Percentiles rank a stretch among this genome's conserved stretches.
Evolutionary conservation across 129 eudicot species (phyloP).

Genomic region (Kitagawia praeruptora): DNA sequence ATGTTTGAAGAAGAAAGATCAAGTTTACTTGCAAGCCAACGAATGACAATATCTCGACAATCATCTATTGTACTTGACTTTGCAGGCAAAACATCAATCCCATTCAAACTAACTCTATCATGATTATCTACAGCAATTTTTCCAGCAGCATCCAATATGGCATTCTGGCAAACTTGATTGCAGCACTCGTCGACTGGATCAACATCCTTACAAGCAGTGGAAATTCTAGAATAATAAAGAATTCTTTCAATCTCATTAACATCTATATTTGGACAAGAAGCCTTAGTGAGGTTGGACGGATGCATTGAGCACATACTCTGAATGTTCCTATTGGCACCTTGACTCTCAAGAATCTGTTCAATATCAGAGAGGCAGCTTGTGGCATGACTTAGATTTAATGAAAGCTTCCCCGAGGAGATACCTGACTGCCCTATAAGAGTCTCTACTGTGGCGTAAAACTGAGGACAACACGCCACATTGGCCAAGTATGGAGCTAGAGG

Average conservation of each 20-base stretch:
- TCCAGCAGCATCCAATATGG: slow-evolving; percentile 46
- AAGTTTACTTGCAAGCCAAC: slow-evolving; percentile 52
- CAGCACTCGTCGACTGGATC: slow-evolving; percentile 52
- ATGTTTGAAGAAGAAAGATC: slow-evolving; percentile 33
- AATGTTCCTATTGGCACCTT: slow-evolving; percentile 45
- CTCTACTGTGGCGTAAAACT: slow-evolving; percentile 39
- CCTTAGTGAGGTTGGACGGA: slow-evolving; percentile 32
- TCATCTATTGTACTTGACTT: slow-evolving; percentile 26
- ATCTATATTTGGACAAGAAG: slow-evolving; percentile 45
- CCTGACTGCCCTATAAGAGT: slow-evolving; percentile 52
- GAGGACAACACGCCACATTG: slow-evolving; percentile 69
- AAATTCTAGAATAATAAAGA: slow-evolving; percentile 21
- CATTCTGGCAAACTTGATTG: slow-evolving; percentile 43
- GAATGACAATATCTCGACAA: slow-evolving; percentile 40
- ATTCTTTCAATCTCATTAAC: slow-evolving; percentile 31
- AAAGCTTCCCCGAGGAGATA: slow-evolving; percentile 19
- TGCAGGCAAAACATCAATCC: slow-evolving; percentile 6
- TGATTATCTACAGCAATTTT: slow-evolving; percentile 22
- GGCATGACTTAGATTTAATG: slow-evolving; percentile 29
- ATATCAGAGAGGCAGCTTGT: slow-evolving; percentile 52
- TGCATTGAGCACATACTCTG: slow-evolving; percentile 35
- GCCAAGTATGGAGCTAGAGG: slow-evolving; percentile 58
- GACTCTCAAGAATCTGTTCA: slow-evolving; percentile 33
- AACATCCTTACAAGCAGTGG: slow-evolving; percentile 32
- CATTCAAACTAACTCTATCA: slow-evolving; percentile 11